phyloP scores from a whole-genome alignment of 768 basidiomycete species.

The Trametes cubensis region DNA sequence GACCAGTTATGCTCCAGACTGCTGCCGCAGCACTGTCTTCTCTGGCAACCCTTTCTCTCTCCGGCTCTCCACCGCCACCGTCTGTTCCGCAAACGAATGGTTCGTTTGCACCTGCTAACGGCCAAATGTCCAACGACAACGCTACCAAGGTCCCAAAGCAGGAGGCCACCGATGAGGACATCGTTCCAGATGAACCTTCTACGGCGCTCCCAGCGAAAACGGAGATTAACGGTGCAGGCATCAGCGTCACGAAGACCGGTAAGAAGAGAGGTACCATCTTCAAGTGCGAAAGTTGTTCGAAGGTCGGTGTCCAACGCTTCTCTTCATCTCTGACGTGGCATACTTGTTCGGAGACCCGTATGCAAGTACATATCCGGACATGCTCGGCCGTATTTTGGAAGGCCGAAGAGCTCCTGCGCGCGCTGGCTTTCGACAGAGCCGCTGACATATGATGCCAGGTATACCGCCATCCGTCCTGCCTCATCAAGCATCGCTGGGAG shows the following conservation, averaged over 20 bases:
- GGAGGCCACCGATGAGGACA: slow-evolving; percentile 23
- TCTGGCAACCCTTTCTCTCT: slow-evolving; percentile 45
- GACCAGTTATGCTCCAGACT: slow-evolving; percentile 41
- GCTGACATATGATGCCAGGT: slow-evolving; percentile 47
- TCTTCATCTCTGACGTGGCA: not conserved
- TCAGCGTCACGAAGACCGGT: slow-evolving; percentile 39
- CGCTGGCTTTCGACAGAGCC: not conserved
- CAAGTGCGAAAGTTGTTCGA: slow-evolving; percentile 92
- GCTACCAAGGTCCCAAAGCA: slow-evolving; percentile 24
- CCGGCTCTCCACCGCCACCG: slow-evolving; percentile 42
- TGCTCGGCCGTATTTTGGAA: not conserved
- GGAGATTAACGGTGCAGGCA: slow-evolving; percentile 31
- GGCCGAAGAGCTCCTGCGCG: not conserved
- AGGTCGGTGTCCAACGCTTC: slow-evolving; percentile 47
- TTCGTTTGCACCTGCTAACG: slow-evolving; percentile 27
- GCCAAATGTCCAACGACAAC: slow-evolving; percentile 23
- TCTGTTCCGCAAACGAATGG: slow-evolving; percentile 28
- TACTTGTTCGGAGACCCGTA: not conserved
- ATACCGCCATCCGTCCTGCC: slow-evolving; percentile 90
- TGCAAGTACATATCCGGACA: not conserved
- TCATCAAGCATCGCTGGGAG: slow-evolving; percentile 98
- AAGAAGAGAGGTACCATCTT: slow-evolving; percentile 87
- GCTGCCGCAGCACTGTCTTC: slow-evolving; percentile 42
- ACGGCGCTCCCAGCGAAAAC: slow-evolving; percentile 17
- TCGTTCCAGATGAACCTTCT: slow-evolving; percentile 19